Evolutionary conservation across 2,329 filamentous ascomycete species (phyloP).

Genomic region (Penicillium sumatraense): DNA sequence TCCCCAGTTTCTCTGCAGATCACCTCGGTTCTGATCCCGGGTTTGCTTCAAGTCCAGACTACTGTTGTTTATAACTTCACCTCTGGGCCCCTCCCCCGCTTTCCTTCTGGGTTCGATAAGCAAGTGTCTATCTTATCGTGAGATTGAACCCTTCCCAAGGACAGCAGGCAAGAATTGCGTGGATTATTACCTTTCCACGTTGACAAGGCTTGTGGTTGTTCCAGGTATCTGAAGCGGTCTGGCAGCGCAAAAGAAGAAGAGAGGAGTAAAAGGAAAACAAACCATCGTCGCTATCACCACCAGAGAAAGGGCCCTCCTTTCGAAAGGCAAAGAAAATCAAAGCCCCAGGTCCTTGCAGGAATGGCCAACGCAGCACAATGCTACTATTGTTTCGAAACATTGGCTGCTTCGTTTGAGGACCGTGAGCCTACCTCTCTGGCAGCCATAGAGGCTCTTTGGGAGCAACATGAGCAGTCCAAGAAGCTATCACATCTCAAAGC

Average conservation of each 20-base stretch:
- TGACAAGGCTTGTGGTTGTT: slow-evolving; percentile 4
- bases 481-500: slow-evolving; percentile 41
- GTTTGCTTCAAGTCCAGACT: slow-evolving; percentile 6
- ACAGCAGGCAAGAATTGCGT: too few relatives aligned
- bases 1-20: neutral
- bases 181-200: slow-evolving; percentile 2
- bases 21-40: slow-evolving; percentile 7
- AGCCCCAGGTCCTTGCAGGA: neutral
- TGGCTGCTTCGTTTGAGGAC: slow-evolving; percentile 74
- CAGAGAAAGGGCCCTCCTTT: too few relatives aligned
- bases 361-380: slow-evolving; percentile 91
- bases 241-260: neutral
- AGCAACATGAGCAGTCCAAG: slow-evolving; percentile 52
- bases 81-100: neutral
- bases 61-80: neutral
- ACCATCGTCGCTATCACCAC: too few relatives aligned
- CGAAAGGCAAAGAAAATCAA: too few relatives aligned
- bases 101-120: slow-evolving; percentile 11
- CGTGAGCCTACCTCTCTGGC: slow-evolving; percentile 69
- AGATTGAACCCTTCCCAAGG: slow-evolving; percentile 3
- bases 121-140: slow-evolving; percentile 22
- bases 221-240: slow-evolving; percentile 12
- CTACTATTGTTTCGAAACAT: slow-evolving; percentile 88
- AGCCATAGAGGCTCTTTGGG: slow-evolving; percentile 73
- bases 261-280: neutral